Conservation (phyloP, 495 filamentous ascomycete genomes). For the Neurospora terricola region DNA sequence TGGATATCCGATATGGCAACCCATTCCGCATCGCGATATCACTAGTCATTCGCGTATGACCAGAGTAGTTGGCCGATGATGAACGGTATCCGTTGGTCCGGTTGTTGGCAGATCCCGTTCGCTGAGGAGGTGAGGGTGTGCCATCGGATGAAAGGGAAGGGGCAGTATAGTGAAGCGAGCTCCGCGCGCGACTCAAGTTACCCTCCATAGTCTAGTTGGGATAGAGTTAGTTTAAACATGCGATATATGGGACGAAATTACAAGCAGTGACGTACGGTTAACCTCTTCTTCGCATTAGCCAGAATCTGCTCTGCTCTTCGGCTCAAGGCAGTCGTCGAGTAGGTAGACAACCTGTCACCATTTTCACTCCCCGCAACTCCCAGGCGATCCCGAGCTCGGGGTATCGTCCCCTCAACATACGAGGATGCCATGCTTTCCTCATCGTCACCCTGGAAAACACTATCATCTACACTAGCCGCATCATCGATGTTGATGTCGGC, state of each 20-base stretch:
- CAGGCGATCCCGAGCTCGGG: conserved; percentile 10
- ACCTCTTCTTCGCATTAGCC: conserved; percentile 77
- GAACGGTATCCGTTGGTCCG: conserved; percentile 9
- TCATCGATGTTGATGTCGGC: conserved; percentile 51
- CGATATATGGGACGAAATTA: not conserved
- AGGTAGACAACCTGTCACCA: conserved; percentile 27
- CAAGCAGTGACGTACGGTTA: conserved; percentile 54
- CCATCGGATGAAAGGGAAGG: conserved; percentile 44
- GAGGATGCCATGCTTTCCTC: conserved; percentile 48
- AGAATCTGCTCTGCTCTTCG: conserved; percentile 79
- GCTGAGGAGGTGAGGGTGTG: conserved; percentile 35
- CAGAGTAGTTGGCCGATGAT: conserved; percentile 12
- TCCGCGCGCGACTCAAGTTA: conserved; percentile 71
- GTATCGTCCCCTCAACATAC: conserved; percentile 31
- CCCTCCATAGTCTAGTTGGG: conserved; percentile 75
- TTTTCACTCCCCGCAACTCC: conserved; percentile 18
- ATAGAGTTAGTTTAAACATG: not conserved
- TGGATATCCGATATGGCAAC: conserved; percentile 20
- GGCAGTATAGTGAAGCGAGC: conserved; percentile 53
- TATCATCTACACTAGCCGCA: conserved; percentile 44
- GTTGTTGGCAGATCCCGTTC: conserved; percentile 22
- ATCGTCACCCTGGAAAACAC: conserved; percentile 48
- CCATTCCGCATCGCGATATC: conserved; percentile 33
- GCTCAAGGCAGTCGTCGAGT: conserved; percentile 66
- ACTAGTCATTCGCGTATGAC: conserved; percentile 34